phyloP scores from a whole-genome alignment of 768 basidiomycete genomes.

The Suillus variegatus region DNA sequence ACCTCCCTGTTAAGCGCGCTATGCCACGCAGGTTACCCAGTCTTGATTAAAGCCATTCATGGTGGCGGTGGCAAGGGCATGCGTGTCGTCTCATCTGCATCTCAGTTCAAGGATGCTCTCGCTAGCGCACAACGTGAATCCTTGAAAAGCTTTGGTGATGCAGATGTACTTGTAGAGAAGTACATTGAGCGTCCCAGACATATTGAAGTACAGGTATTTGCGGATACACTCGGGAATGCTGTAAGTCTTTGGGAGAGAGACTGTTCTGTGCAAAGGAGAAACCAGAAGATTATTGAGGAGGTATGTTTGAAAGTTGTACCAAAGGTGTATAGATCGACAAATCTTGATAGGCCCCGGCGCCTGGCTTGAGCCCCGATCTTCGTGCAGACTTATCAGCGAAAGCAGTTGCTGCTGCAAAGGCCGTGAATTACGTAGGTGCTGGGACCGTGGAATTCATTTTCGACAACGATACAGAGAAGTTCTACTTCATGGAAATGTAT shows the following conservation, averaged over 20 bases:
- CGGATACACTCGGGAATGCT: conserved; percentile 74
- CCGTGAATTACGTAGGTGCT: conserved; percentile 89
- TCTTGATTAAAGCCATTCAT: conserved; percentile 95
- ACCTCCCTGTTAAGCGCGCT: background rate
- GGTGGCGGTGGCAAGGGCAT: conserved; percentile 97
- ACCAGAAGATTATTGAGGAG: conserved; percentile 96
- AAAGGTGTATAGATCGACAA: background rate
- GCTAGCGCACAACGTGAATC: conserved; percentile 90
- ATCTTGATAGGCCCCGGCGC: conserved; percentile 75
- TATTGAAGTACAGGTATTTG: conserved; percentile 94
- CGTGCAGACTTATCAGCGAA: conserved; percentile 81
- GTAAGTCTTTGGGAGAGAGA: conserved; percentile 98
- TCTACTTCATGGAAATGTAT: conserved; percentile 97
- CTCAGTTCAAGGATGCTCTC: conserved; percentile 77
- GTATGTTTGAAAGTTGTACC: conserved; percentile 32
- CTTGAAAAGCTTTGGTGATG: conserved; percentile 83
- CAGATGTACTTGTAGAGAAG: conserved; percentile 85
- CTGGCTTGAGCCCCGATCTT: conserved; percentile 77
- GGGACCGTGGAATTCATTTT: conserved; percentile 98
- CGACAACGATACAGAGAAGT: conserved; percentile 83
- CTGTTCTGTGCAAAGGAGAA: conserved; percentile 87
- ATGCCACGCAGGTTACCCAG: conserved; percentile 69
- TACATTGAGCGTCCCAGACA: conserved; percentile 87
- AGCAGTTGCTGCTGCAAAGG: conserved; percentile 89
- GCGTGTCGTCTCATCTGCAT: conserved; percentile 71